These are phyloP conservation scores for Phytophthora boehmeriae DNA, from an alignment of 352 stramenopile genomes.

Conservation along the genomic window DNA sequence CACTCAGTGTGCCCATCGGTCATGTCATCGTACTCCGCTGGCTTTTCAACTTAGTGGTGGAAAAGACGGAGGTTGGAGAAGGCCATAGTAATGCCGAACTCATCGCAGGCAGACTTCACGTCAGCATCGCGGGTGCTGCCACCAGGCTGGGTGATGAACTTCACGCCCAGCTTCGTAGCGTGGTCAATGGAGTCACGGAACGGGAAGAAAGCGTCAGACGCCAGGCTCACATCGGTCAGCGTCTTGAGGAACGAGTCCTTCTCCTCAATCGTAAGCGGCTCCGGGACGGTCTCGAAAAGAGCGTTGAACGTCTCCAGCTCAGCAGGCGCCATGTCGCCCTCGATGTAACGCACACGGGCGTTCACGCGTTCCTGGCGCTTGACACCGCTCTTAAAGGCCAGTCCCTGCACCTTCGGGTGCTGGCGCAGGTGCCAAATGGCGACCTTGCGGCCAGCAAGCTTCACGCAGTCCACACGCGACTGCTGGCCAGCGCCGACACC, in stretches of 20 bases:
- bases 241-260: conserved; percentile 95
- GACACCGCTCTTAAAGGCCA: conserved; percentile 97
- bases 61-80: conserved; percentile 99
- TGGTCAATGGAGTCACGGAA: conserved; percentile 99
- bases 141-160: conserved; percentile 97
- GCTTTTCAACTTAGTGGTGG: conserved; percentile 94
- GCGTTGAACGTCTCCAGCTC: conserved; percentile 96
- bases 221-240: conserved; percentile 93
- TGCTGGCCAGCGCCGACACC: conserved; percentile 99
- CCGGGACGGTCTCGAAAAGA: conserved; percentile 94
- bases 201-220: conserved; percentile 99
- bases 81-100: conserved; percentile 99
- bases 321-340: conserved; percentile 97
- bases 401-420: conserved; percentile 95
- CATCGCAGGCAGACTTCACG: conserved; percentile 94
- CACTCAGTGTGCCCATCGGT: conserved; percentile 9
- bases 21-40: conserved; percentile 21
- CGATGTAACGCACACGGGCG: conserved; percentile 99
- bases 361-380: conserved; percentile 99
- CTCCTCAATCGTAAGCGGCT: conserved; percentile 93
- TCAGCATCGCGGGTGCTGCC: conserved; percentile 88
- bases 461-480: conserved; percentile 99
- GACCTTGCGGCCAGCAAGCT: conserved; percentile 98
- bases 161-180: conserved; percentile 94
- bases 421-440: conserved; percentile 98